Evolutionary conservation across 1,284 basidiomycete genomes (phyloP).

Genomic region (Rhodotorula sp.): DNA sequence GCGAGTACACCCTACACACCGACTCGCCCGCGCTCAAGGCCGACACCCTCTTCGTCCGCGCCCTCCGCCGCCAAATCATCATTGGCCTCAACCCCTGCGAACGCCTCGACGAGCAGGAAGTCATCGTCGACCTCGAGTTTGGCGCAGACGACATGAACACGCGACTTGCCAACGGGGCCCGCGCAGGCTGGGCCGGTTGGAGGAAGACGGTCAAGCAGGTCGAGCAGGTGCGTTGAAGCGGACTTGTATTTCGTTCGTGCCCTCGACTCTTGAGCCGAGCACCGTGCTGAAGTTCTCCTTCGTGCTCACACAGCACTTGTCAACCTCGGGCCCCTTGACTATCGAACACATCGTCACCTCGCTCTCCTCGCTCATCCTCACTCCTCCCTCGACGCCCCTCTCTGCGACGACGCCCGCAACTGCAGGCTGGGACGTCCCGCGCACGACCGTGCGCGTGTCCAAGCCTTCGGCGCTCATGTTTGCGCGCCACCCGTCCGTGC

Average conservation of each 20-base stretch:
- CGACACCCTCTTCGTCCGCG: slow-evolving; percentile 53
- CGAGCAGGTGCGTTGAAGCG: slow-evolving; percentile 52
- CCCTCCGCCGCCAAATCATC: slow-evolving; percentile 57
- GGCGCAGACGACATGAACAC: slow-evolving; percentile 46
- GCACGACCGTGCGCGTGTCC: slow-evolving; percentile 64
- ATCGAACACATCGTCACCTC: slow-evolving; percentile 71
- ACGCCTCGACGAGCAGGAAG: slow-evolving; percentile 66
- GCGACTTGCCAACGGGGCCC: slow-evolving; percentile 39
- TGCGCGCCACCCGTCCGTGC: slow-evolving; percentile 65
- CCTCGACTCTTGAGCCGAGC: neutral
- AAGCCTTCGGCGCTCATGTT: slow-evolving; percentile 77
- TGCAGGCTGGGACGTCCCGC: slow-evolving; percentile 29
- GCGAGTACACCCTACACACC: slow-evolving; percentile 5
- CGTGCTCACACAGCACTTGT: slow-evolving; percentile 49
- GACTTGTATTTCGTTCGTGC: slow-evolving; percentile 38
- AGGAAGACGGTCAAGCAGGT: slow-evolving; percentile 53
- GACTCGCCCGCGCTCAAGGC: slow-evolving; percentile 29
- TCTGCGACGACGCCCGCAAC: slow-evolving; percentile 46
- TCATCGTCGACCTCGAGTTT: slow-evolving; percentile 63
- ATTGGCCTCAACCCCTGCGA: slow-evolving; percentile 75
- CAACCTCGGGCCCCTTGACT: slow-evolving; percentile 63
- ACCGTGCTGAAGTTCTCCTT: neutral
- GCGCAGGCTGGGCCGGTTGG: slow-evolving; percentile 51
- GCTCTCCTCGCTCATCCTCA: slow-evolving; percentile 57
- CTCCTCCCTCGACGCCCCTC: slow-evolving; percentile 31